Evolutionary conservation across 1,139 yeast species (phyloP).

Genomic region (Blastobotrys proliferans): DNA sequence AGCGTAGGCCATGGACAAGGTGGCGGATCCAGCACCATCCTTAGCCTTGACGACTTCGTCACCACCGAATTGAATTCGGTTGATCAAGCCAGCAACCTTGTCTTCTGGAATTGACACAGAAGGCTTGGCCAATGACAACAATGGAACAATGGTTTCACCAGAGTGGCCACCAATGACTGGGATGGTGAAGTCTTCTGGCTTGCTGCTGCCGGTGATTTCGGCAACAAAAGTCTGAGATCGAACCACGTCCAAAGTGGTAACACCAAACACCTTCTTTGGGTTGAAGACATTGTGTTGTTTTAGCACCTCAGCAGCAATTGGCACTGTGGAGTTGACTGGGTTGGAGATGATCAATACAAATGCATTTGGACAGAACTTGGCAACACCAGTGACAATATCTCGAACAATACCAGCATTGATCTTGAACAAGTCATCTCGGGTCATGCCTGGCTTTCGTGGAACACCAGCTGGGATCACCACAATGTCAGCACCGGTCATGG

Average conservation of each 20-base stretch:
- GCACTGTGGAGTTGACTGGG: conserved; percentile 98
- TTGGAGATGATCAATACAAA: conserved; percentile 84
- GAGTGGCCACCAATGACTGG: conserved; percentile 96
- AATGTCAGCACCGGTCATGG: conserved; percentile 78
- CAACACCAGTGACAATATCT: conserved; percentile 85
- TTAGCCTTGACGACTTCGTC: conserved; percentile 98
- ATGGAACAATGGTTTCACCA: conserved; percentile 96
- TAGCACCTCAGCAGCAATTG: conserved; percentile 93
- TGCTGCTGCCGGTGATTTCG: conserved; percentile 59
- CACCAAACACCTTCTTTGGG: conserved; percentile 92
- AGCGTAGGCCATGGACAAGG: conserved; percentile 98
- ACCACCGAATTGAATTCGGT: conserved; percentile 98
- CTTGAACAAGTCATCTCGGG: conserved; percentile 91
- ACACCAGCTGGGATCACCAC: conserved; percentile 98
- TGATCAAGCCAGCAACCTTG: conserved; percentile 63
- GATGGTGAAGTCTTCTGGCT: conserved; percentile 46
- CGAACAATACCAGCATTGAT: conserved; percentile 95
- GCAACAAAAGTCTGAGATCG: conserved; percentile 92
- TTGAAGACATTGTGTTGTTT: conserved; percentile 83
- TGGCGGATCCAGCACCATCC: conserved; percentile 98
- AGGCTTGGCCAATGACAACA: conserved; percentile 65
- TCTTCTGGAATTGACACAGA: conserved; percentile 48
- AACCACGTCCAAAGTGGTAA: conserved; percentile 91
- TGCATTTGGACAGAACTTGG: conserved; percentile 84
- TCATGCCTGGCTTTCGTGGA: conserved; percentile 99